Conservation (phyloP, 495 filamentous ascomycete species). For the Physcia stellaris region DNA sequence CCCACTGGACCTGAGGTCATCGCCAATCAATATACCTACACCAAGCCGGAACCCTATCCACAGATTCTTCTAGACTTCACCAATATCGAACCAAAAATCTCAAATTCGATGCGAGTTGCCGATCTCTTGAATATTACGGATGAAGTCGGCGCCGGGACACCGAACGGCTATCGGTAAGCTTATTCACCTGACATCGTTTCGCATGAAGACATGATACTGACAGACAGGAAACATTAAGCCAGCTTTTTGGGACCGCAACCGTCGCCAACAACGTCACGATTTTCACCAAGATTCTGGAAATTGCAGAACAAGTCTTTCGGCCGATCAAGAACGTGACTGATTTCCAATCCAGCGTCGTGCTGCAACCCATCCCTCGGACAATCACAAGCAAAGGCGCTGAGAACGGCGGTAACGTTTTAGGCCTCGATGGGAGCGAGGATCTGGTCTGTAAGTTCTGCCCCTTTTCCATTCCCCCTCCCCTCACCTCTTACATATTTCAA, state of each 20-base stretch:
- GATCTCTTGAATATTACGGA: background rate
- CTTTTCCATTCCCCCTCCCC: background rate
- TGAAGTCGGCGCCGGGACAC: too few species aligned
- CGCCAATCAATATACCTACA: background rate
- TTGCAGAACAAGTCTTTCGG: background rate
- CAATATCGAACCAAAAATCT: too few species aligned
- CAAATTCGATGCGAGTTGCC: background rate
- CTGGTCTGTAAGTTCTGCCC: background rate
- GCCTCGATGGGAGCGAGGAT: slow-evolving; percentile 1
- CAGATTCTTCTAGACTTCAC: too few species aligned
- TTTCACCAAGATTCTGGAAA: background rate
- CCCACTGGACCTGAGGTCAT: background rate
- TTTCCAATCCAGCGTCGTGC: background rate
- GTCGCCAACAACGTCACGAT: slow-evolving; percentile 1
- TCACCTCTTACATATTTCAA: too few species aligned
- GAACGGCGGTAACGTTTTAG: slow-evolving; percentile 3
- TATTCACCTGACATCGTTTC: background rate
- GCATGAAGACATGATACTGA: background rate
- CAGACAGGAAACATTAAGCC: too few species aligned
- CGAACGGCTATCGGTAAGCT: background rate
- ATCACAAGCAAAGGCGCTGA: background rate
- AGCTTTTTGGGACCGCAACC: too few species aligned
- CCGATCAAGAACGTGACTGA: background rate
- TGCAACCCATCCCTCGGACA: slow-evolving; percentile 1
- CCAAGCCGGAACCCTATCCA: too few species aligned